These are phyloP conservation scores for Globisporangium camurandrum DNA, from an alignment of 352 stramenopile genomes.

Conservation along the genomic window DNA sequence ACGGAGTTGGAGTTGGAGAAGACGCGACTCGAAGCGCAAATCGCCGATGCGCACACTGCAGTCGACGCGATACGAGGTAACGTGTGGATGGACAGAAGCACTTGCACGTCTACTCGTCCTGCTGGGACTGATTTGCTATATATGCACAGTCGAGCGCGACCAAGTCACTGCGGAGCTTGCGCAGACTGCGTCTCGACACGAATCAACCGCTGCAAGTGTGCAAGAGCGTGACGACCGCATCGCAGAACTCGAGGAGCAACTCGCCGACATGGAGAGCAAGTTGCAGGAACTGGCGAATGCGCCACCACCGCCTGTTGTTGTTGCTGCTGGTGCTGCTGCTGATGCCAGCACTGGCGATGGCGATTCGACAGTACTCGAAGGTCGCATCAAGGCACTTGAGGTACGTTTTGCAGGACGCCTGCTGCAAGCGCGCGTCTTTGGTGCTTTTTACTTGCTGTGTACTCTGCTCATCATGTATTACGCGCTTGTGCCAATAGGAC, in stretches of 20 bases:
- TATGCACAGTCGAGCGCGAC: slow-evolving; percentile 22
- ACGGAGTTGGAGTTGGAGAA: slow-evolving; percentile 1
- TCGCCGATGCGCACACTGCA: slow-evolving; percentile 4
- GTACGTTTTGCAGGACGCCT: slow-evolving; percentile 18
- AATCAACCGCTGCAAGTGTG: slow-evolving; percentile 12
- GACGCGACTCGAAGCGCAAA: slow-evolving; percentile 5
- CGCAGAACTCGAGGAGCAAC: slow-evolving; percentile 22
- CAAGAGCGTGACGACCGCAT: slow-evolving; percentile 29
- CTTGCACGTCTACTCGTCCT: neutral
- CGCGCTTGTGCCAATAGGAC: slow-evolving; percentile 26
- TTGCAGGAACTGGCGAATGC: slow-evolving; percentile 8
- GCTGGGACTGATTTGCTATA: neutral
- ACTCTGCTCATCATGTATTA: slow-evolving; percentile 3
- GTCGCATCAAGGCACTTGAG: slow-evolving; percentile 57
- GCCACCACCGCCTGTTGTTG: no score
- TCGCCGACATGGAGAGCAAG: slow-evolving; percentile 16
- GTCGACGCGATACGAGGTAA: slow-evolving; percentile 10
- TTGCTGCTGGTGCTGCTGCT: neutral
- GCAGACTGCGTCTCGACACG: slow-evolving; percentile 3
- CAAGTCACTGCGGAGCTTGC: slow-evolving; percentile 16
- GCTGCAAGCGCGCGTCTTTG: neutral
- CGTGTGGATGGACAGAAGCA: neutral
- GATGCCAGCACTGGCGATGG: slow-evolving; percentile 14
- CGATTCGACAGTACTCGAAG: slow-evolving; percentile 20
- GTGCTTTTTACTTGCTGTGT: neutral